phyloP scores from a whole-genome alignment of 768 basidiomycete genomes.

The Royoungia palumana region DNA sequence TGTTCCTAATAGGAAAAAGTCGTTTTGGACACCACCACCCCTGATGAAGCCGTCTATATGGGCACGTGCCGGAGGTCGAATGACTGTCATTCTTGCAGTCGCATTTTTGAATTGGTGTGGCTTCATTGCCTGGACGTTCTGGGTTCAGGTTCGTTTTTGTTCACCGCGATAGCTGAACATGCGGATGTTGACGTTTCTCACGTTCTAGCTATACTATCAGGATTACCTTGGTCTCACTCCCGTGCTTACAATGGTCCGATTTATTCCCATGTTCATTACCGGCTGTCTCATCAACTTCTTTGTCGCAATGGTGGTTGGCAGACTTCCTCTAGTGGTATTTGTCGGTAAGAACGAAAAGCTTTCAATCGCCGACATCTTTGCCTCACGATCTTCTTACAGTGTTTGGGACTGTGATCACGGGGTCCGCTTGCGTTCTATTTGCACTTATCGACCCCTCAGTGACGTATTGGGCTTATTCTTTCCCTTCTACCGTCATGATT shows the following conservation, averaged over 20 bases:
- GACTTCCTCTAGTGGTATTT: constrained; percentile 53
- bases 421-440: constrained; percentile 57
- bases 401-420: constrained; percentile 57
- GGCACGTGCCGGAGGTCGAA: constrained; percentile 57
- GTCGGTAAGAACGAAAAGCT: constrained; percentile 19
- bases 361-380: background rate
- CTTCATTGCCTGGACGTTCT: constrained; percentile 55
- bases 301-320: constrained; percentile 57
- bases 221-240: constrained; percentile 53
- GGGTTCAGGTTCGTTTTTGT: constrained; percentile 37
- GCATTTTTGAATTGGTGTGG: constrained; percentile 62
- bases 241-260: constrained; percentile 57
- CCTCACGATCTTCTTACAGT: constrained; percentile 29
- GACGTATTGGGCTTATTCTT: constrained; percentile 73
- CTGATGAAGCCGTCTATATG: constrained; percentile 63
- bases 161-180: background rate
- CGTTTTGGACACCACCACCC: constrained; percentile 49
- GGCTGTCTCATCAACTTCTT: constrained; percentile 64
- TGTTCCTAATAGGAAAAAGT: constrained; percentile 12
- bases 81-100: constrained; percentile 59
- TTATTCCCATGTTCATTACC: constrained; percentile 68
- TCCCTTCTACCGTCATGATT: constrained; percentile 59
- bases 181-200: background rate
- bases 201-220: constrained; percentile 64
- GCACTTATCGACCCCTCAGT: constrained; percentile 56